Base-by-base conservation (phyloP, 768 basidiomycete species). In the Cantharellus cinnabarinus region DNA sequence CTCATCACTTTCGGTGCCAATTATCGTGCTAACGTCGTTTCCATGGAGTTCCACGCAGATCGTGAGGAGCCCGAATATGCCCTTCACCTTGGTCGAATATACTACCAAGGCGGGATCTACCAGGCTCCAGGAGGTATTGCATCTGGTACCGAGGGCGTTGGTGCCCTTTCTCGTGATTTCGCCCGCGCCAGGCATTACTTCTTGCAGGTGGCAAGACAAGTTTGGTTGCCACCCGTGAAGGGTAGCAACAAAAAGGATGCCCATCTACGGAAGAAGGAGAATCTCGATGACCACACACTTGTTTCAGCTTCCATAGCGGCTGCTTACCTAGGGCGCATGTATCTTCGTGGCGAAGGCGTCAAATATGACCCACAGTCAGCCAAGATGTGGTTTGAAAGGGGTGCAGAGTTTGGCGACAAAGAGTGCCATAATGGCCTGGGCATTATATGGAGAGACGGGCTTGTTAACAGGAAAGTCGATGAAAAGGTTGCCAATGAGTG, bases 61-160 rank as follows among this genome's bases (percentile, higher is more conserved):
- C 81, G 90, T 37, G 89, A 89, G 37, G 88, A 91, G 64, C 79
- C 79, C 56, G 81, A 84, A 62, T 94, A 89, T 68, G 89, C 90
- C 2, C 90, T 86, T 69, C 81, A 88, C 14, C 77, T 98, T 2
- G 95, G 90, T n/a, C 84, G 89, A 70, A 86, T 98, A 5, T 94
- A 85, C 71, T 98, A 99, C 67, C 86, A 91, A 67, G 95, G 95
- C 15, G 90, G 87, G 60, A 85, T 97, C 41, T 97, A 95, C 66
- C 75, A 78, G 3, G 73, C 79, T 5, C 69, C 75, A 10, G 89
- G 89, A 2, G 93, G 94, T 5, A 80, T 86, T 44, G 79, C 77
- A 2, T 90, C 87, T 1, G 89, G 90, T 14, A 85, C 87, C 35
- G 89, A 94, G 71, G 88, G 88, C n/a, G 89, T 90, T 37, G 89